These are phyloP conservation scores for Knufia fluminis DNA, from an alignment of 2,329 filamentous ascomycete species.

Conservation along the genomic window DNA sequence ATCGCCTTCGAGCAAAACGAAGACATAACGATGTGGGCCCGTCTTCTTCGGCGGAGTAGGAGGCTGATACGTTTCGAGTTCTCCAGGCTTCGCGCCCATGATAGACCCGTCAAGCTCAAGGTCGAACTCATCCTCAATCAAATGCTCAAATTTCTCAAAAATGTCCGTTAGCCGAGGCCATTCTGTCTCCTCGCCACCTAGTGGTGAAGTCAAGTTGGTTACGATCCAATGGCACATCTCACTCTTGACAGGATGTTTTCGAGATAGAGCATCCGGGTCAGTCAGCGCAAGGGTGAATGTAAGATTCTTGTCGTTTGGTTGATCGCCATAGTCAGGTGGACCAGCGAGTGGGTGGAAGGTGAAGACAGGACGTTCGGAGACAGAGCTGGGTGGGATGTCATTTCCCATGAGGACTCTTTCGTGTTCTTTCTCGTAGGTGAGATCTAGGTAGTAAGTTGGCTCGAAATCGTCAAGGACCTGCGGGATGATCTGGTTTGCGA, in stretches of 20 bases:
- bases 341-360: slow-evolving; percentile 28
- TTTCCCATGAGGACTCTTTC: slow-evolving; percentile 45
- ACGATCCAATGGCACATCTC: slow-evolving; percentile 50
- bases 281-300: slow-evolving; percentile 44
- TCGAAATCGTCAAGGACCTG: slow-evolving; percentile 52
- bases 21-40: slow-evolving; percentile 50
- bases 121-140: background rate
- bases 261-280: slow-evolving; percentile 50
- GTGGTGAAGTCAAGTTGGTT: slow-evolving; percentile 22
- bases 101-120: background rate
- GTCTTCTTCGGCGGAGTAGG: slow-evolving; percentile 48
- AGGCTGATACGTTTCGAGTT: slow-evolving; percentile 43
- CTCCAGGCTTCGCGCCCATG: slow-evolving; percentile 22
- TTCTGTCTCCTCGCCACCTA: slow-evolving; percentile 4
- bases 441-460: slow-evolving; percentile 43
- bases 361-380: slow-evolving; percentile 36
- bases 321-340: slow-evolving; percentile 13
- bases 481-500: slow-evolving; percentile 17
- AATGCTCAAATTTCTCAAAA: background rate
- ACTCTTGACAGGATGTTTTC: slow-evolving; percentile 44
- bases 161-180: background rate
- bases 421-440: slow-evolving; percentile 39
- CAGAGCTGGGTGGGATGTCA: slow-evolving; percentile 37
- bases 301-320: slow-evolving; percentile 23
- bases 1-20: slow-evolving; percentile 40